These are phyloP conservation scores for Diaporthe helianthi DNA, from an alignment of 2,329 filamentous ascomycete species.

Conservation along the genomic window DNA sequence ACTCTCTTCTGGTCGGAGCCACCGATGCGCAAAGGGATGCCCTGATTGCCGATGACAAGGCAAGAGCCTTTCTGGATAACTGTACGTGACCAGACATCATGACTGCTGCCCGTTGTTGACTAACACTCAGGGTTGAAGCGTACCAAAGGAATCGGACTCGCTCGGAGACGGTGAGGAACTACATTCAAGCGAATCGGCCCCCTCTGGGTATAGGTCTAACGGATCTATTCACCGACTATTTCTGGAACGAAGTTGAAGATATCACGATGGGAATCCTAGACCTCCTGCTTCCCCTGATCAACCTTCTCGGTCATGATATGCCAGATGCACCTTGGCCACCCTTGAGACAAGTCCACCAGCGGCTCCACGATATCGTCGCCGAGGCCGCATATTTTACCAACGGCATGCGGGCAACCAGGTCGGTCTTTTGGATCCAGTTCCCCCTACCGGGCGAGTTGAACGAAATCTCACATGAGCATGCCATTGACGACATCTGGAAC, in stretches of 20 bases:
- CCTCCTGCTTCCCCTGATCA: constrained; percentile 47
- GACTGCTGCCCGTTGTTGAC: background rate
- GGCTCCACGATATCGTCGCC: constrained; percentile 44
- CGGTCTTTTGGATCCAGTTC: constrained; percentile 43
- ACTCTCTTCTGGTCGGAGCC: constrained; percentile 50
- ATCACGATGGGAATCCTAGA: constrained; percentile 29
- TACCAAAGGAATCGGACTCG: constrained; percentile 47
- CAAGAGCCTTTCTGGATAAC: constrained; percentile 1
- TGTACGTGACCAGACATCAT: constrained; percentile 17
- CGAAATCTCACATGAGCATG: constrained; percentile 38
- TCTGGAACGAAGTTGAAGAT: constrained; percentile 48
- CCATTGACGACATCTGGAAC: constrained; percentile 37
- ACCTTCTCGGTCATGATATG: constrained; percentile 39
- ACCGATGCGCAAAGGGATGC: constrained; percentile 37
- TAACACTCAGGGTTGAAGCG: constrained; percentile 39
- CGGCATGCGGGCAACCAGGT: constrained; percentile 41
- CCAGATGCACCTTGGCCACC: constrained; percentile 26
- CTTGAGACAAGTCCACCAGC: constrained; percentile 42
- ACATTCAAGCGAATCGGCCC: constrained; percentile 35
- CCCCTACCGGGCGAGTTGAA: constrained; percentile 41
- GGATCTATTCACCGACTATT: constrained; percentile 41
- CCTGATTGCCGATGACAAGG: constrained; percentile 38
- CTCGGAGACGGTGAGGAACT: constrained; percentile 35
- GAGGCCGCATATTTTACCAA: constrained; percentile 43
- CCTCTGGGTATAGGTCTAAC: constrained; percentile 28